phyloP scores from a whole-genome alignment of 2,329 filamentous ascomycete species.

The Sodiomyces alkalinus region DNA sequence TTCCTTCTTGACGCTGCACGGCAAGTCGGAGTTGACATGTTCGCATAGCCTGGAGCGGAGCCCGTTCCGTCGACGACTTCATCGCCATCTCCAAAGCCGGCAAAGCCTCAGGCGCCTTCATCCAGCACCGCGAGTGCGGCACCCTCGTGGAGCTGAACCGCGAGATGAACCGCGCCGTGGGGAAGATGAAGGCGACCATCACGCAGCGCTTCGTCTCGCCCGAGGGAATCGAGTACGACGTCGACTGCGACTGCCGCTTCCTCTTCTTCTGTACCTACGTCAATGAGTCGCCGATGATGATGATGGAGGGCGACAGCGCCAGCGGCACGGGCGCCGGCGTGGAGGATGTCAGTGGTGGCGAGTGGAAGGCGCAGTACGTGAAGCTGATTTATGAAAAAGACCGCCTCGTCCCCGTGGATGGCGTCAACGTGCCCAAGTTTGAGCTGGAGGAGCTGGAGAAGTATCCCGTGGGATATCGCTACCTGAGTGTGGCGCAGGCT shows the following conservation, averaged over 20 bases:
- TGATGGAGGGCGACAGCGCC: no score
- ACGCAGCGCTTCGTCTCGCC: constrained; percentile 28
- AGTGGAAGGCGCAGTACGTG: constrained; percentile 27
- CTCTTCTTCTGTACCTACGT: constrained; percentile 25
- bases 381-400: constrained; percentile 35
- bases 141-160: constrained; percentile 28
- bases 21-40: no score
- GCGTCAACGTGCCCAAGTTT: constrained; percentile 21
- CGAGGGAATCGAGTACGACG: constrained; percentile 22
- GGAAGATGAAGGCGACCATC: constrained; percentile 39
- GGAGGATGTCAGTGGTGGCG: constrained; percentile 1
- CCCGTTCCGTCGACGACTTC: constrained; percentile 22
- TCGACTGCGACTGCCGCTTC: constrained; percentile 35
- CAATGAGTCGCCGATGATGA: no score
- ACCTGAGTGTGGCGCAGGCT: constrained; percentile 29
- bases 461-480: constrained; percentile 29
- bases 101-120: constrained; percentile 35
- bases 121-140: constrained; percentile 40
- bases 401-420: constrained; percentile 30
- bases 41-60: constrained; percentile 28
- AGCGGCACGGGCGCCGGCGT: not conserved
- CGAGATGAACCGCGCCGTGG: constrained; percentile 24
- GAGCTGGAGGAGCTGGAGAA: constrained; percentile 18
- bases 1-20: not conserved
- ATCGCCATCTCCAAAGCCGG: constrained; percentile 30